Conservation (phyloP, 106 monocot species). For the Dioscorea dumetorum region DNA sequence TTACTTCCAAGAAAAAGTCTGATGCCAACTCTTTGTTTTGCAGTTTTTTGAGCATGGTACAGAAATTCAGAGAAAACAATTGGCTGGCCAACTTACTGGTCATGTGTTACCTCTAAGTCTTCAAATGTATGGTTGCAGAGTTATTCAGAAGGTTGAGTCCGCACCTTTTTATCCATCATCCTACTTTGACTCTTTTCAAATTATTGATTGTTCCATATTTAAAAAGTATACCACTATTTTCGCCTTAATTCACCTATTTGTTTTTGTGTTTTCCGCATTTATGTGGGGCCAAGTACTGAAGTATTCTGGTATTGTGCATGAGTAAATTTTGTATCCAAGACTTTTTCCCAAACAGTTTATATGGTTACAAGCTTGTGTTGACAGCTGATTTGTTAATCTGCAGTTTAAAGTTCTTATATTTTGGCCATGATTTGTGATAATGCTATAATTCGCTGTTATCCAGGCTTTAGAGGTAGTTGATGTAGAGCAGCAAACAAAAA, state of each 20-base stretch:
- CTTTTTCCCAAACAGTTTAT: too few species aligned
- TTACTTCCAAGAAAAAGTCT: not conserved
- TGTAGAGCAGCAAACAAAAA: slow-evolving; percentile 57
- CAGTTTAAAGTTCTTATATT: too few species aligned
- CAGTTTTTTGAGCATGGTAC: slow-evolving; percentile 90
- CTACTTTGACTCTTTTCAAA: too few species aligned
- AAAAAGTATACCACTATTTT: too few species aligned
- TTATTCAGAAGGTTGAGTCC: slow-evolving; percentile 74
- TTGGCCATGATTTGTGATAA: not conserved
- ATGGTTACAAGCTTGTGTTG: not conserved
- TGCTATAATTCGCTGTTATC: not conserved
- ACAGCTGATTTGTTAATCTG: too few species aligned
- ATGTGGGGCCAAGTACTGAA: not conserved
- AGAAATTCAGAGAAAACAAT: slow-evolving; percentile 59
- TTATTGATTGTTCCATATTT: too few species aligned
- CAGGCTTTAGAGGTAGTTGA: slow-evolving; percentile 84
- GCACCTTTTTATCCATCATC: not conserved
- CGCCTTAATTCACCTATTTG: not conserved
- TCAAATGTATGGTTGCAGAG: slow-evolving; percentile 96
- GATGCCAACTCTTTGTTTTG: not conserved
- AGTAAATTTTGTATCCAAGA: too few species aligned
- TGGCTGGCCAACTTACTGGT: slow-evolving; percentile 49
- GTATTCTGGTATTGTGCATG: too few species aligned
- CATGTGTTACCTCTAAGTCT: slow-evolving; percentile 74
- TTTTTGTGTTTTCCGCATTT: not conserved